Conservation (phyloP, 164 flowering plant genomes). For the Vitis rupestris region DNA sequence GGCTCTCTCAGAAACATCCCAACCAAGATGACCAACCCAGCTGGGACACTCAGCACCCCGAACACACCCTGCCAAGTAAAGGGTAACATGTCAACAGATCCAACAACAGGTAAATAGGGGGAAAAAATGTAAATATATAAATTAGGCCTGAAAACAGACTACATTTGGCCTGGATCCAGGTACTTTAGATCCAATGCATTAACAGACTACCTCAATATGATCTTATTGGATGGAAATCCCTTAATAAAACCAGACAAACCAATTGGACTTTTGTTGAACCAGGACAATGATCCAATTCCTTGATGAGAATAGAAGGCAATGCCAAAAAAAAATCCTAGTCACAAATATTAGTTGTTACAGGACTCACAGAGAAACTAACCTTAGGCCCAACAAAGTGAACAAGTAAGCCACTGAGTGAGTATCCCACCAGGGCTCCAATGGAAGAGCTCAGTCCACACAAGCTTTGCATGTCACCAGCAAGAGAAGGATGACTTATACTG, state of each 20-base stretch:
- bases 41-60: constrained; percentile 56
- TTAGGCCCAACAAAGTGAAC: not conserved
- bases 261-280: too few relatives aligned
- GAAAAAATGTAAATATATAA: too few relatives aligned
- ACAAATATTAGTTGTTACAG: too few relatives aligned
- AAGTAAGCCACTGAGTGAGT: not conserved
- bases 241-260: too few relatives aligned
- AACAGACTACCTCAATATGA: too few relatives aligned
- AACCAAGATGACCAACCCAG: constrained; percentile 46
- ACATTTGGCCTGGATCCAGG: too few relatives aligned
- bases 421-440: constrained; percentile 5
- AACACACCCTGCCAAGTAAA: constrained; percentile 51
- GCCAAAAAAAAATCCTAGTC: not conserved
- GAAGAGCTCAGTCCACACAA: not conserved
- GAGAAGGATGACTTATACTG: constrained; percentile 4
- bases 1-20: constrained; percentile 54
- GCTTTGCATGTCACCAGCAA: constrained; percentile 3
- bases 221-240: too few relatives aligned
- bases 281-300: too few relatives aligned
- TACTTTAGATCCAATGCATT: too few relatives aligned
- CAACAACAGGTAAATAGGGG: not conserved
- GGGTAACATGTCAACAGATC: not conserved
- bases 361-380: constrained; percentile 26
- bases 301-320: not conserved
- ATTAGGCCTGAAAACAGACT: too few relatives aligned